Evolutionary conservation across 495 filamentous ascomycete species (phyloP).

Genomic region (Neurospora sublineolata): DNA sequence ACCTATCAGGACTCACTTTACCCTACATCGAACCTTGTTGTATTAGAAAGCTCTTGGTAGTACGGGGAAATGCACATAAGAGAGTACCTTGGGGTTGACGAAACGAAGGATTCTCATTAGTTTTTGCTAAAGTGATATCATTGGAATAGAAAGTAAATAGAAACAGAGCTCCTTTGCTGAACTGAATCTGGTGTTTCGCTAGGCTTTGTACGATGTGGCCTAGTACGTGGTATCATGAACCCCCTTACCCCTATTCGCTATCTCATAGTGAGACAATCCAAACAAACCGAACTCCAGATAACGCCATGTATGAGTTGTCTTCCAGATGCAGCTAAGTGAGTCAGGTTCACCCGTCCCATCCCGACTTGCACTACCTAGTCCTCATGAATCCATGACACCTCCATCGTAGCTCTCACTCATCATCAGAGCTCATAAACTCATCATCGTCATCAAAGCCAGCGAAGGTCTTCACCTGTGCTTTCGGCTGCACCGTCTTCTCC

Average conservation of each 20-base stretch:
- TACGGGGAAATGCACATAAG: slow-evolving; percentile 22
- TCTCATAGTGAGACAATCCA: not conserved
- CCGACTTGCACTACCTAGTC: not conserved
- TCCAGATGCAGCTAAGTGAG: not conserved
- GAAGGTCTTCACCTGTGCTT: slow-evolving; percentile 37
- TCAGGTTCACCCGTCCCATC: not conserved
- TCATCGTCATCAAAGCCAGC: slow-evolving; percentile 87
- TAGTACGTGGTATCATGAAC: not conserved
- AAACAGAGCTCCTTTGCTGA: not conserved
- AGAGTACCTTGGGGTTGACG: slow-evolving; percentile 6
- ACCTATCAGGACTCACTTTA: not conserved
- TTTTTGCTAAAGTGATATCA: not conserved
- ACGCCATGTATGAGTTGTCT: not conserved
- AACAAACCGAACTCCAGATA: not conserved
- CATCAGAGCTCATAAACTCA: slow-evolving; percentile 75
- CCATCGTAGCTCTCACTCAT: slow-evolving; percentile 44
- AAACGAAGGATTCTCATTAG: not conserved
- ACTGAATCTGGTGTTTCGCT: not conserved
- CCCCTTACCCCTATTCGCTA: not conserved
- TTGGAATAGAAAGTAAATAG: not conserved
- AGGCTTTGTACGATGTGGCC: not conserved
- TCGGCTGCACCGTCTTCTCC: slow-evolving; percentile 33
- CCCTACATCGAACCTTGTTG: slow-evolving; percentile 7
- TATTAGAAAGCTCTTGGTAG: slow-evolving; percentile 13
- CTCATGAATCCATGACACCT: slow-evolving; percentile 5